These are phyloP conservation scores for Citrus australasica DNA, from an alignment of 345 rosid species.

Conservation along the genomic window DNA sequence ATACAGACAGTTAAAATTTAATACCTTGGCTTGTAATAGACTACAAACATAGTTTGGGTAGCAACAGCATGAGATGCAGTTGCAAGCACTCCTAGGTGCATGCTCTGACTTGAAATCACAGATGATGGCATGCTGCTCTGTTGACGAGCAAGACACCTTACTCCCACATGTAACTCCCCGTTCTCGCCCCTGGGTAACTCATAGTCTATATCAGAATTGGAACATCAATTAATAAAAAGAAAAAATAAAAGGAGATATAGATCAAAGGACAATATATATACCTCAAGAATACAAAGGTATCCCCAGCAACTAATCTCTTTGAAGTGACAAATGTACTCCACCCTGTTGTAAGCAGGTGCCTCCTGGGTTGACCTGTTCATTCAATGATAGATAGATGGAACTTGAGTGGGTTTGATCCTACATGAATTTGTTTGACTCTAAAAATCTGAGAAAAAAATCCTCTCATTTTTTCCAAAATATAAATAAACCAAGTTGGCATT, in stretches of 20 bases:
- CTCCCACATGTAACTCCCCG: conserved; percentile 78
- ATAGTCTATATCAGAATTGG: neutral
- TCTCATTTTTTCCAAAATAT: neutral
- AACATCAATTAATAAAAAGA: neutral
- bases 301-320: conserved; percentile 85
- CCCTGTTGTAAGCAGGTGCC: conserved; percentile 92
- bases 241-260: neutral
- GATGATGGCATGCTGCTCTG: conserved; percentile 80
- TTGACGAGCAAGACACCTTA: conserved; percentile 64
- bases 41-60: conserved; percentile 68
- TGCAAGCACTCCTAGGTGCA: conserved; percentile 96
- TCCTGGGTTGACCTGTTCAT: conserved; percentile 80
- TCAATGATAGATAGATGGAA: conserved; percentile 9
- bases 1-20: neutral
- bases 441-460: neutral
- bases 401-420: neutral
- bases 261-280: conserved; percentile 14
- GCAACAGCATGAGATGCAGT: conserved; percentile 82
- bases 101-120: conserved; percentile 89
- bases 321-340: conserved; percentile 96
- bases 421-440: neutral
- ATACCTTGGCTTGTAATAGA: conserved; percentile 91
- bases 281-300: conserved; percentile 89
- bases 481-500: neutral
- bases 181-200: conserved; percentile 53